Evolutionary conservation across 371 early-diverging fungal genomes (phyloP), one percentile per base, ranked within the genome.

Genomic region (Mucor mucedo): DNA sequence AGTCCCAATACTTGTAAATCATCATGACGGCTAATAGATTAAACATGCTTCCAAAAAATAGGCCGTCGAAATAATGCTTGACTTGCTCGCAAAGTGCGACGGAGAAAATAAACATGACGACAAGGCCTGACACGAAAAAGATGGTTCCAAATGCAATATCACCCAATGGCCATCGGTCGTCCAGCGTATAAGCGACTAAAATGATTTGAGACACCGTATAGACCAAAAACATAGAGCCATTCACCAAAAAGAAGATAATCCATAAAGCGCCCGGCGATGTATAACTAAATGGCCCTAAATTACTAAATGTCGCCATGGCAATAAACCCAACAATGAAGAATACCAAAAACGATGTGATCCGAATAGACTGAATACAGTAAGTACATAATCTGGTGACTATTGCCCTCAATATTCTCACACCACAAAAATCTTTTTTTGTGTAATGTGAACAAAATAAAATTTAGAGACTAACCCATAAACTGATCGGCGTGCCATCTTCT

Each of bases 1-100:
- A 87, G 74, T 95, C 95, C 96, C 96, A 95, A 77, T 91, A 95
- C 73, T 95, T 95, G 84, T 95, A 95, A 5, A 95, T 87, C 94
- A 95, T 95, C 96, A 95, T 95, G 38, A 95, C 94, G 8, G 89
- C 84, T 47, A 95, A 77, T 58, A 95, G 76, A 38, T 87, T 91
- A 71, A 82, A 92, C 40, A 89, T 89, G 8, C 84, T 81, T 27
- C 91, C 92, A 78, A 95, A 93, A 83, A 95, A 95, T 66, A 92
- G 65, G 16, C 96, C 96, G 76, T 96, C 96, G 35, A 96, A 74
- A 67, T 95, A 95, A 77, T 96, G 96, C 64, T 89, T 88, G 33
- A 88, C 84, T 42, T 84, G 72, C 42, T 89, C 85, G 74, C 96
- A 96, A 16, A 95, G 79, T 60, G 81, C 65, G 30, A 74, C 67